Conservation (phyloP, 1,139 yeast genomes). For the Saccharomyces hybrid region DNA sequence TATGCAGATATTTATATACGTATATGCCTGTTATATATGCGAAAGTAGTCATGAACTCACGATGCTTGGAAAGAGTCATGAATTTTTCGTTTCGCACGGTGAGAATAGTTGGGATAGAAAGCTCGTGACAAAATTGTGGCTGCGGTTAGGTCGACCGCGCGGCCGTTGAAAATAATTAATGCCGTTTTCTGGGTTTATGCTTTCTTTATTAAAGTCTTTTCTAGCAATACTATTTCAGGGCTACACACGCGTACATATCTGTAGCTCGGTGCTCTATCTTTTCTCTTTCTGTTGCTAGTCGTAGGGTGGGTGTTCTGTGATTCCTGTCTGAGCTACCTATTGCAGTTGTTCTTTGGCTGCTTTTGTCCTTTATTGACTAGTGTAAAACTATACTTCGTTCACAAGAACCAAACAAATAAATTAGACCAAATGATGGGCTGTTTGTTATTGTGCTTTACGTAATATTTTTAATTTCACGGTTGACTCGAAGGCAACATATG, state of each 20-base stretch:
- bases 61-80: not conserved
- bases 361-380: not conserved
- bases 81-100: not conserved
- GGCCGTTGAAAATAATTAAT: not conserved
- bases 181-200: not conserved
- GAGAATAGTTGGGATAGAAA: not conserved
- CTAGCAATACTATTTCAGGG: not conserved
- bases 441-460: not conserved
- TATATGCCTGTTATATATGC: not conserved
- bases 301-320: too few species aligned
- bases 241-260: not conserved
- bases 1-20: not conserved
- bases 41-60: not conserved
- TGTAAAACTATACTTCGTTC: not conserved
- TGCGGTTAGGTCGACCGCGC: not conserved
- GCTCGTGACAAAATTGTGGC: constrained; percentile 1
- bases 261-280: not conserved
- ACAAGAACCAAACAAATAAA: not conserved
- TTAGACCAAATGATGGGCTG: not conserved
- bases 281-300: too few species aligned
- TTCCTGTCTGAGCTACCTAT: too few species aligned
- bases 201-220: not conserved
- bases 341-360: not conserved
- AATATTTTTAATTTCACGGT: not conserved
- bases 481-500: not conserved